Evolutionary conservation across 2,329 filamentous ascomycete species (phyloP).

Genomic region (Fusarium paranaense): DNA sequence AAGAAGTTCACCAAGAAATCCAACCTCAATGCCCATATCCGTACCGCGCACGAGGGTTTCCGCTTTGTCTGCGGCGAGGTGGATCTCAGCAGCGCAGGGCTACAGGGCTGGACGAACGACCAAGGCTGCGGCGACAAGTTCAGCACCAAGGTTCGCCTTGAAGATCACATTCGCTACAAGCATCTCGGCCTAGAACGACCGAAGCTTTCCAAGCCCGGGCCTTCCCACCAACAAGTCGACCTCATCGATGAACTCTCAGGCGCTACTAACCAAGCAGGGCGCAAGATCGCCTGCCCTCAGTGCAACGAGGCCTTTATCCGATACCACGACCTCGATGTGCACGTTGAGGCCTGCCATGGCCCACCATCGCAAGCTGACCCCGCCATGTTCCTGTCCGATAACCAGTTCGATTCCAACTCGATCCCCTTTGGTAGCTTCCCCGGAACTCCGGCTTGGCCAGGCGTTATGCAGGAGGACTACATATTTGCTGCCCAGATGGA

Average conservation of each 20-base stretch:
- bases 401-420: slow-evolving; percentile 33
- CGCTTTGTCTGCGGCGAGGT: slow-evolving; percentile 83
- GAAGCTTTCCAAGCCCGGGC: slow-evolving; percentile 39
- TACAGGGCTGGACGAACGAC: slow-evolving; percentile 72
- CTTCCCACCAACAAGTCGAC: slow-evolving; percentile 37
- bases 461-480: slow-evolving; percentile 42
- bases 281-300: slow-evolving; percentile 58
- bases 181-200: slow-evolving; percentile 74
- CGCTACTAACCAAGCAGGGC: slow-evolving; percentile 53
- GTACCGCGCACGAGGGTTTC: slow-evolving; percentile 79
- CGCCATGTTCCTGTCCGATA: slow-evolving; percentile 37
- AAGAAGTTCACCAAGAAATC: slow-evolving; percentile 84
- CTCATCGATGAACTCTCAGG: slow-evolving; percentile 59
- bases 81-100: slow-evolving; percentile 67
- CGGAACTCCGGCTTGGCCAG: slow-evolving; percentile 40
- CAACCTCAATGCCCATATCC: slow-evolving; percentile 86
- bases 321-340: slow-evolving; percentile 61
- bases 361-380: slow-evolving; percentile 31
- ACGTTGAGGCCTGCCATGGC: slow-evolving; percentile 52
- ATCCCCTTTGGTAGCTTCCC: slow-evolving; percentile 36
- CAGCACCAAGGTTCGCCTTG: slow-evolving; percentile 80
- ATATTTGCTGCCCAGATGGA: slow-evolving; percentile 52
- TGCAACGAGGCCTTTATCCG: slow-evolving; percentile 62
- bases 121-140: slow-evolving; percentile 82
- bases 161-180: slow-evolving; percentile 85